Conservation (phyloP, 2,329 filamentous ascomycete species). For the Xylariaceae sp. region DNA sequence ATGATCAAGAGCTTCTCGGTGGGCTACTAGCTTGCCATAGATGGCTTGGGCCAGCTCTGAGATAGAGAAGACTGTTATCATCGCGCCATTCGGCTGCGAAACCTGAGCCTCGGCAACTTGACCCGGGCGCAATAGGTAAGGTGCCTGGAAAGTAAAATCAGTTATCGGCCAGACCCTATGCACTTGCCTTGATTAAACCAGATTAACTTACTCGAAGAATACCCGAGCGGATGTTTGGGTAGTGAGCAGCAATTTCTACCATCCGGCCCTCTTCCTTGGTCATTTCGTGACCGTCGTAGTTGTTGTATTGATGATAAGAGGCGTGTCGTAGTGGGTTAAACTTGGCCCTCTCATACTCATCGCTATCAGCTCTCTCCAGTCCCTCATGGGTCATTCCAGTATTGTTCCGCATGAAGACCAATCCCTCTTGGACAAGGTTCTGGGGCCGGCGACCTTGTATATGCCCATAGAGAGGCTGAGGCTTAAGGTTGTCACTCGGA, state of each 20-base stretch:
- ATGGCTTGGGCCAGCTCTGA: slow-evolving; percentile 18
- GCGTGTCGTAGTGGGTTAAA: slow-evolving; percentile 20
- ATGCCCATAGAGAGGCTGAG: not conserved
- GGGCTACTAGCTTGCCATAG: slow-evolving; percentile 8
- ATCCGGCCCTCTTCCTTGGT: not conserved
- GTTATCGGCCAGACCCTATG: too few relatives aligned
- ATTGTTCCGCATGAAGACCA: not conserved
- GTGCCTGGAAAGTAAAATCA: slow-evolving; percentile 3
- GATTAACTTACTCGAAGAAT: too few relatives aligned
- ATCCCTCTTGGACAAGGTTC: not conserved
- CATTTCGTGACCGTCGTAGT: slow-evolving; percentile 9
- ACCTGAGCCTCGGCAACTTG: slow-evolving; percentile 2
- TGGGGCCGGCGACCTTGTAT: not conserved
- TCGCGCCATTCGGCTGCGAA: slow-evolving; percentile 6
- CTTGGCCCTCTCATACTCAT: slow-evolving; percentile 19
- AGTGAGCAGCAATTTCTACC: slow-evolving; percentile 13
- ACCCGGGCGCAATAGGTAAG: slow-evolving; percentile 1
- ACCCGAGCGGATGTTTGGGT: slow-evolving; percentile 4
- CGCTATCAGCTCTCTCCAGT: not conserved
- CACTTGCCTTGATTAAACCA: too few relatives aligned
- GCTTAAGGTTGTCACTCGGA: not conserved
- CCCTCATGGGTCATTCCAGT: not conserved
- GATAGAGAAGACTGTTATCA: slow-evolving; percentile 12
- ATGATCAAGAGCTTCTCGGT: slow-evolving; percentile 20
- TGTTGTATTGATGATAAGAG: not conserved